These are phyloP conservation scores for Colletotrichum limetticola DNA, from an alignment of 2,329 filamentous ascomycete species.

Conservation along the genomic window DNA sequence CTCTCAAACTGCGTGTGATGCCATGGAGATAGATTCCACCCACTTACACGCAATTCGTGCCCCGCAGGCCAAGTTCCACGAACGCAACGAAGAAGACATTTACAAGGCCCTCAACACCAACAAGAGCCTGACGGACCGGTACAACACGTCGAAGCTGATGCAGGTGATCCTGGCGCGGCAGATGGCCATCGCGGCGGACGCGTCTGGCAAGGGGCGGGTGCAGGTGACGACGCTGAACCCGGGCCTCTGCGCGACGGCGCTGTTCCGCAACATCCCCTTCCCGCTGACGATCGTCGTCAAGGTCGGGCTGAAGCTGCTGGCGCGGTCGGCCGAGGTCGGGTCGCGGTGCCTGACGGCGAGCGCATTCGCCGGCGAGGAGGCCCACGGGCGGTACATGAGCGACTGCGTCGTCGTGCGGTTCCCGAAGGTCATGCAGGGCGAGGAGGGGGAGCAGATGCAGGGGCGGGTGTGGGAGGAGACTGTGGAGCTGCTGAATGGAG, in stretches of 20 bases:
- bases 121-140: conserved; percentile 44
- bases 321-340: conserved; percentile 51
- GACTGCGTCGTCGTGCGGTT: conserved; percentile 42
- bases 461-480: conserved; percentile 55
- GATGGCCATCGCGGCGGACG: conserved; percentile 47
- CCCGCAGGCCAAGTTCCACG: conserved; percentile 45
- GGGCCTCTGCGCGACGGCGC: conserved; percentile 52
- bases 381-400: conserved; percentile 54
- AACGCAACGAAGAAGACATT: conserved; percentile 44
- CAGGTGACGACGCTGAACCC: conserved; percentile 52
- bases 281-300: conserved; percentile 40
- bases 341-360: conserved; percentile 51
- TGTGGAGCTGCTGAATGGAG: conserved; percentile 51
- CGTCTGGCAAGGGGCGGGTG: conserved; percentile 45
- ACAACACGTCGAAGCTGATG: conserved; percentile 49
- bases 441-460: conserved; percentile 49
- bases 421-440: conserved; percentile 42
- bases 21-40: no score
- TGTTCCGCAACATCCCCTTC: conserved; percentile 48
- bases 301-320: conserved; percentile 40
- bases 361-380: conserved; percentile 48
- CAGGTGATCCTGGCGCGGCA: conserved; percentile 44
- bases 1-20: background rate
- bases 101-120: conserved; percentile 46
- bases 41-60: background rate